Percentiles rank a stretch among this genome's conserved stretches.
Evolutionary conservation across 192 early-diverging fungal genomes (phyloP).

Genomic region (Chytriomyces confervae): DNA sequence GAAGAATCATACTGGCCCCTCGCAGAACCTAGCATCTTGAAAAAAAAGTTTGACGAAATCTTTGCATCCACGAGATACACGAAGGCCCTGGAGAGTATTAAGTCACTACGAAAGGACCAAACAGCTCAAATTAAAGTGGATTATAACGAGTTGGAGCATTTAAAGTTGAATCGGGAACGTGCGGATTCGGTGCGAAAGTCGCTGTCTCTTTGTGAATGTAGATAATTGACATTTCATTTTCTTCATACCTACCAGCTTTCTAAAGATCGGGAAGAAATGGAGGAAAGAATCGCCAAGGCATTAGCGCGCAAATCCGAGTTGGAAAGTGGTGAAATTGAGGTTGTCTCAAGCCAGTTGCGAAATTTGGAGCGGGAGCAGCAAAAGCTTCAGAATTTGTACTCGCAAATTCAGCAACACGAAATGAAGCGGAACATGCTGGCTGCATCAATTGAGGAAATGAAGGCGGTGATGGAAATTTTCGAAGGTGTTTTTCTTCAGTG

Average conservation of each 20-base stretch:
- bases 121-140: conserved; percentile 65
- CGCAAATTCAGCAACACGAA: conserved; percentile 30
- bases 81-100: conserved; percentile 87
- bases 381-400: conserved; percentile 45
- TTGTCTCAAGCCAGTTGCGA: conserved; percentile 23
- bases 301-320: conserved; percentile 36
- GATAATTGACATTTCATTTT: neutral
- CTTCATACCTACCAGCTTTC: conserved; percentile 10
- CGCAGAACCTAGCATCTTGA: conserved; percentile 80
- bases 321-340: conserved; percentile 46
- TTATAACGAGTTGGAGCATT: conserved; percentile 65
- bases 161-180: conserved; percentile 73
- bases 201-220: neutral
- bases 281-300: conserved; percentile 30
- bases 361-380: conserved; percentile 54
- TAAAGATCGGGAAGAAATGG: conserved; percentile 15
- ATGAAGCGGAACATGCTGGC: conserved; percentile 30
- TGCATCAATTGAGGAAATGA: conserved; percentile 38
- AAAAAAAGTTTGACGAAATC: conserved; percentile 99
- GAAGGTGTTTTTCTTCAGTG: conserved; percentile 38
- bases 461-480: conserved; percentile 39
- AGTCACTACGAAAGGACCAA: conserved; percentile 75
- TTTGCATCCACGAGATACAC: conserved; percentile 93
- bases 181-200: conserved; percentile 64
- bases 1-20: conserved; percentile 98